Conservation (phyloP, 179 eudicot genomes). For the Corrigiola litoralis region DNA sequence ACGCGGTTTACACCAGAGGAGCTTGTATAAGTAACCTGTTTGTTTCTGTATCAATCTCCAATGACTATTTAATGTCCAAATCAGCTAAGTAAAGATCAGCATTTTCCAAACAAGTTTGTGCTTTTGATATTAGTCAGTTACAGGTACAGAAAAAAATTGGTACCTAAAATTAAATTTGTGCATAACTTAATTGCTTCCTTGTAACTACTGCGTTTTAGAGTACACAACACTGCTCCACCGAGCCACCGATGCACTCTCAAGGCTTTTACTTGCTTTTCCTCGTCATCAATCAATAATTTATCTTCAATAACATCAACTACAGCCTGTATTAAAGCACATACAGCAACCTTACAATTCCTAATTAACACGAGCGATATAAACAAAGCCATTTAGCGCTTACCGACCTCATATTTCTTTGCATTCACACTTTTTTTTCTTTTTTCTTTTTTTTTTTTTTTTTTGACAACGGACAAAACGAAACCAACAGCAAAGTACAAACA, state of each 20-base stretch:
- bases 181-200: conserved; percentile 48
- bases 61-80: conserved; percentile 54
- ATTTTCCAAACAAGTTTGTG: conserved; percentile 50
- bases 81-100: conserved; percentile 51
- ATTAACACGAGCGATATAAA: no score
- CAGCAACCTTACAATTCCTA: background rate
- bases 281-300: conserved; percentile 36
- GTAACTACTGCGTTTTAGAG: conserved; percentile 44
- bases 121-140: conserved; percentile 43
- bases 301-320: conserved; percentile 51
- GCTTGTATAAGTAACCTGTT: conserved; percentile 34
- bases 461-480: no score
- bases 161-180: conserved; percentile 39
- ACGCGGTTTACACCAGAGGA: no score
- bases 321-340: conserved; percentile 33
- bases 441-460: no score
- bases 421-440: no score
- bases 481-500: no score
- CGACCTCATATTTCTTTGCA: conserved; percentile 62
- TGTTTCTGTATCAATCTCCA: conserved; percentile 54
- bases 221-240: conserved; percentile 61
- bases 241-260: conserved; percentile 62
- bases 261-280: conserved; percentile 40
- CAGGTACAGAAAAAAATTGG: background rate
- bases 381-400: background rate